Evolutionary conservation across 441 rosid genomes (phyloP), one percentile per base, ranked within the genome.

Genomic region (Populus hybrid): DNA sequence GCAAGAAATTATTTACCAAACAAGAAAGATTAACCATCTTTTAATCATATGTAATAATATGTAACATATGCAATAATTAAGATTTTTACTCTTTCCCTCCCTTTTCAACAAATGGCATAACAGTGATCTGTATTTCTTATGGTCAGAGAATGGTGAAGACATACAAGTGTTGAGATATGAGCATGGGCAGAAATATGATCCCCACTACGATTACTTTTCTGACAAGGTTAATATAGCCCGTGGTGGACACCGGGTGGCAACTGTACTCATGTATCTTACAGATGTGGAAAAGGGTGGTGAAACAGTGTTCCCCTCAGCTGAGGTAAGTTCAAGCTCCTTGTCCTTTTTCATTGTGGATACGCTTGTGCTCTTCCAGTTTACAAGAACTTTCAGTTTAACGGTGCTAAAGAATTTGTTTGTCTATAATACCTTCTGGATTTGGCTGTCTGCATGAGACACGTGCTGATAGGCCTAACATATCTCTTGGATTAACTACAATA

Each of bases 221-320:
- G 99, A 95, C 88, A 89, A 92, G 88, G 94, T 90, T 68, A 95
- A 95, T 77, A 93, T 93, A 72, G 99, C 89, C 6, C 94, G 97
- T 26, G 99, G 99, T 83, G 99, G 99, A 84, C 99, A 95, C 84
- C 97, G 97, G 29, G 5, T 89, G 68, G 97, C 96, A 29, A 93
- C 99, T 26, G 94, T 95, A 70, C 94, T 95, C 70, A 81, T 95
- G 98, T 95, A 95, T 88, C 94, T 95, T 23, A 82, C 93, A 72
- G 87, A 92, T 84, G 99, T 95, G 74, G 86, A 76, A 71, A 91
- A 92, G 86, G 99, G 99, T 14, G 99, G 99, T 56, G 99, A 95
- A 88, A 95, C 98, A 69, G 97, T 93, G 65, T 95, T 95, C 83
- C 99, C 98, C 31, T 79, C 76, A 56, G 98, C 99, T 2, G 91